Conservation (phyloP, 164 flowering plant species). For the Brasenia schreberi region DNA sequence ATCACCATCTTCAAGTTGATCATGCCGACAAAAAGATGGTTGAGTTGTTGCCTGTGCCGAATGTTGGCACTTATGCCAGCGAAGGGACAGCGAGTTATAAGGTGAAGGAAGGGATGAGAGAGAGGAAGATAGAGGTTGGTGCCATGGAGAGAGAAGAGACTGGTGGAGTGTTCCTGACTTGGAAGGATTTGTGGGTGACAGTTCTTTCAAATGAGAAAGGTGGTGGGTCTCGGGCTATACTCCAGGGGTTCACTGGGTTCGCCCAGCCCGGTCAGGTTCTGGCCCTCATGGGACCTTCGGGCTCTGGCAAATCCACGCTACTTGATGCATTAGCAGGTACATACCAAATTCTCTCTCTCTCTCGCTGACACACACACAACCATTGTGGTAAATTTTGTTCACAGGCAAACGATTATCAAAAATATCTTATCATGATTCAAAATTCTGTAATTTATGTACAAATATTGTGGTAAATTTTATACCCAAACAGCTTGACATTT, state of each 20-base stretch:
- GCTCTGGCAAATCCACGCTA: constrained; percentile 43
- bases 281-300: constrained; percentile 52
- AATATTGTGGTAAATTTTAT: too few species aligned
- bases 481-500: too few species aligned
- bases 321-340: constrained; percentile 41
- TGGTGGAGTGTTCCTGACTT: constrained; percentile 21
- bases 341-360: neutral
- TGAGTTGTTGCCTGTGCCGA: too few species aligned
- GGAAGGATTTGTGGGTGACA: constrained; percentile 31
- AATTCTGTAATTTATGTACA: too few species aligned
- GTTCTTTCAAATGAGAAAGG: constrained; percentile 10
- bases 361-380: neutral
- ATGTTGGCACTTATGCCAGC: neutral
- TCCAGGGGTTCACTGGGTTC: constrained; percentile 29
- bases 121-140: neutral
- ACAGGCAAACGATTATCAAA: too few species aligned
- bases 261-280: constrained; percentile 32
- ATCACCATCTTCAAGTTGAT: too few species aligned
- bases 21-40: too few species aligned
- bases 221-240: constrained; percentile 11
- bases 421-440: too few species aligned
- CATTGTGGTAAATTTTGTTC: too few species aligned
- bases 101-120: neutral
- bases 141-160: neutral
- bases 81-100: neutral